These are phyloP conservation scores for Xylariaceae sp. DNA, from an alignment of 2,329 filamentous ascomycete genomes.

Conservation along the genomic window DNA sequence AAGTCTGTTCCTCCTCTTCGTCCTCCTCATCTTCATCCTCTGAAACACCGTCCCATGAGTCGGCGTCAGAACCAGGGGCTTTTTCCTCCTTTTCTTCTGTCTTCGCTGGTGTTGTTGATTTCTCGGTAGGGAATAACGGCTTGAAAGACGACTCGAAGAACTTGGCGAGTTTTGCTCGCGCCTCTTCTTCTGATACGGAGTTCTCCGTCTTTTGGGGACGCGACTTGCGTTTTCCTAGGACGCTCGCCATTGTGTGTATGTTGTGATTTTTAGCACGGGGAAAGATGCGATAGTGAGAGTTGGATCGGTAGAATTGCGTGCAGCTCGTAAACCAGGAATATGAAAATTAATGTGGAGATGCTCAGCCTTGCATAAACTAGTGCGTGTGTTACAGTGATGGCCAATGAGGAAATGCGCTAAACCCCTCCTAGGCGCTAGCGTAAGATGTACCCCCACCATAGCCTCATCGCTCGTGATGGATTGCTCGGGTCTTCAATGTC, in stretches of 20 bases:
- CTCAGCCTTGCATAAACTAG: conserved; percentile 9
- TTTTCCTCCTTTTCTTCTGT: conserved; percentile 32
- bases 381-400: not conserved
- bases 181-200: conserved; percentile 42
- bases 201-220: conserved; percentile 27
- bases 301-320: not conserved
- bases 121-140: conserved; percentile 47
- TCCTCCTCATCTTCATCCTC: conserved; percentile 37
- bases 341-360: conserved; percentile 19
- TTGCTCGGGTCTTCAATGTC: not conserved
- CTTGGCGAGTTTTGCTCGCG: conserved; percentile 70
- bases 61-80: conserved; percentile 14
- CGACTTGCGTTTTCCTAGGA: conserved; percentile 48
- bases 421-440: not conserved
- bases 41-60: conserved; percentile 39
- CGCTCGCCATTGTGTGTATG: conserved; percentile 35
- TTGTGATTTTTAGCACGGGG: not conserved
- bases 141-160: conserved; percentile 88
- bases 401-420: conserved; percentile 20
- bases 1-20: conserved; percentile 21
- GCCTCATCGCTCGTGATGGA: not conserved
- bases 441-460: not conserved
- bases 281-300: not conserved
- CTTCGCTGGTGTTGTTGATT: conserved; percentile 10
- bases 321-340: not conserved